Evolutionary conservation across 2,329 filamentous ascomycete species (phyloP), one percentile per base, ranked within the genome.

Genomic region (Leptosphaerulina australis): DNA sequence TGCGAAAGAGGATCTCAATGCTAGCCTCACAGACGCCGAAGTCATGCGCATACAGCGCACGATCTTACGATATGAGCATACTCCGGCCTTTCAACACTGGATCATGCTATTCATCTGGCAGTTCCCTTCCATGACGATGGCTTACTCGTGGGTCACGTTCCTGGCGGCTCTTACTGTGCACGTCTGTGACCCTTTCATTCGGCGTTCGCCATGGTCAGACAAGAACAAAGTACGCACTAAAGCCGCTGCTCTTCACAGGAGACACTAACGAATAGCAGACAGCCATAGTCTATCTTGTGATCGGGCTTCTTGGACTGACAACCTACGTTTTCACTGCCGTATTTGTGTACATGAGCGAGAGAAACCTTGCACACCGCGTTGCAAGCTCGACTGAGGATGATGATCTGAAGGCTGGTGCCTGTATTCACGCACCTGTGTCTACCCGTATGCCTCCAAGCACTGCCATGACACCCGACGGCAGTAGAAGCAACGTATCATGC

Each of bases 31-130:
- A 11, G 60, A 63, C 5, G 12, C n/a, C 7, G 66, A 68, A 29
- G 34, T 67, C 2, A 43, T 56, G 33, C 58, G 63, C 17, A 57
- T 60, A 25, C 47, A 40, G 26, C 51, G 58, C 5, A 56, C 60
- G 0, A 63, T 69, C 8, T 39, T 66, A 35, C 49, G 61, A 22
- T 67, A 63, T 29, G 63, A 57, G 43, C 59, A 55, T 17, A 61
- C 36, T 8, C 64, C 64, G 10, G 55, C 62, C 8, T 43, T 63
- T 22, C 56, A 53, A 8, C 64, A 68, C 34, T 66, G 59, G 50
- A 43, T 60, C 1, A 67, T 69, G 66, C 11, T 69, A 2, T 68
- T 67, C 47, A 55, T 66, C 21, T 69, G 64, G 66, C 64, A 67
- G 26, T 67, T 66, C 21, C 61, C 66, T 10, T 63, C 56, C 3